Base-by-base conservation (phyloP, 106 monocot species). In the Acorus calamus region DNA sequence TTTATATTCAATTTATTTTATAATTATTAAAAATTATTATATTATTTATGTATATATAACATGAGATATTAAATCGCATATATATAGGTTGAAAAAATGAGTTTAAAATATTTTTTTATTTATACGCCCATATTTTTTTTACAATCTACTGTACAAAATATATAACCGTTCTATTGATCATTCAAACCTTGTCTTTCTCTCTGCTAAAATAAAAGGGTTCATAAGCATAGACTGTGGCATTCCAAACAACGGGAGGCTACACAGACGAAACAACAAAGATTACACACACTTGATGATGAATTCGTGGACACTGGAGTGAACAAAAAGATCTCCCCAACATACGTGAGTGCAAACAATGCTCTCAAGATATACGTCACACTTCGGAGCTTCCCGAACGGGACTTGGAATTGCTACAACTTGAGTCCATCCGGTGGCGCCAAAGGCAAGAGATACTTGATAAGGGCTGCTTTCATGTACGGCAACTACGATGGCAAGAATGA, bases 151-250 rank as follows among this genome's bases (percentile, higher is more conserved):
- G n/a, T n/a, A n/a, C n/a, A n/a, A n/a, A n/a, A n/a, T n/a, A n/a
- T n/a, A n/a, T n/a, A n/a, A n/a, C n/a, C n/a, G n/a, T n/a, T n/a
- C n/a, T n/a, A n/a, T n/a, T n/a, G n/a, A n/a, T n/a, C n/a, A n/a
- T n/a, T n/a, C n/a, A n/a, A n/a, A n/a, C n/a, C n/a, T n/a, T n/a
- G n/a, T n/a, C n/a, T n/a, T n/a, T n/a, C n/a, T n/a, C n/a, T n/a
- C n/a, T n/a, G n/a, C n/a, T n/a, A n/a, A n/a, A n/a, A n/a, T n/a
- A n/a, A n/a, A n/a, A 77, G 77, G 77, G 42, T 77, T 72, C 55
- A 66, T 77, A 6, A 77, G 67, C 54, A 62, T 77, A 3, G 77
- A 77, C 43, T 77, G 77, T 8, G 77, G 77, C 6, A 14, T 77
- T 7, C 4, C 53, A 1, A 13, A 6, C 5, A 66, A 61, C 4